Evolutionary conservation across 768 basidiomycete species (phyloP).

Genomic region (Termitomyces sp.): DNA sequence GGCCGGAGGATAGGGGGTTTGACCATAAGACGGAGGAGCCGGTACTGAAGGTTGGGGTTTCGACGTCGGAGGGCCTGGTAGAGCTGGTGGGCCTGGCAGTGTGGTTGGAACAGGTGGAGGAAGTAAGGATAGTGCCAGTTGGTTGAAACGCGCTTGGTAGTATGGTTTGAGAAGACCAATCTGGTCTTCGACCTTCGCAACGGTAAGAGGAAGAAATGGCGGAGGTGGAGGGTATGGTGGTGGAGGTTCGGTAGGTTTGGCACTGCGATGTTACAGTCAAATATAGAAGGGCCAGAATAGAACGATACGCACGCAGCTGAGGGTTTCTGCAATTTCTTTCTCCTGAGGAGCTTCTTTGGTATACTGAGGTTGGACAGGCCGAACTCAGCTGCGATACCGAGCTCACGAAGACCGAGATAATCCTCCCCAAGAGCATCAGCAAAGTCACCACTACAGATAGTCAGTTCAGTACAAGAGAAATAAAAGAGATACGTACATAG

Average conservation of each 20-base stretch:
- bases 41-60: constrained; percentile 1
- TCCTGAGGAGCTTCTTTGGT: constrained; percentile 71
- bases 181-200: constrained; percentile 63
- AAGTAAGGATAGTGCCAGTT: constrained; percentile 27
- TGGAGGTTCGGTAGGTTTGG: constrained; percentile 68
- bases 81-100: constrained; percentile 13
- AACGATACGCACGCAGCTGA: constrained; percentile 41
- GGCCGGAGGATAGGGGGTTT: too few relatives aligned
- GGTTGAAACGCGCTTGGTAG: constrained; percentile 55
- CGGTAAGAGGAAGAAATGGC: constrained; percentile 67
- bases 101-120: constrained; percentile 16
- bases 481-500: constrained; percentile 34
- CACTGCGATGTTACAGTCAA: constrained; percentile 26
- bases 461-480: not conserved
- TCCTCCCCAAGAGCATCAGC: constrained; percentile 87
- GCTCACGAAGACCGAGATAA: constrained; percentile 82
- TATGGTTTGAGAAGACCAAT: constrained; percentile 81
- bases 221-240: constrained; percentile 84
- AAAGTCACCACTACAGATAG: constrained; percentile 65
- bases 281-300: not conserved
- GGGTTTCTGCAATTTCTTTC: constrained; percentile 44
- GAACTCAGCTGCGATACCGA: constrained; percentile 84
- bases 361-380: constrained; percentile 74
- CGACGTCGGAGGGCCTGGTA: constrained; percentile 3
- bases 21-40: not conserved